A percentile compares a stretch with the other conserved stretches of the same genome.
Evolutionary conservation across 495 filamentous ascomycete species (phyloP).

Genomic region (Penicillium taxi): DNA sequence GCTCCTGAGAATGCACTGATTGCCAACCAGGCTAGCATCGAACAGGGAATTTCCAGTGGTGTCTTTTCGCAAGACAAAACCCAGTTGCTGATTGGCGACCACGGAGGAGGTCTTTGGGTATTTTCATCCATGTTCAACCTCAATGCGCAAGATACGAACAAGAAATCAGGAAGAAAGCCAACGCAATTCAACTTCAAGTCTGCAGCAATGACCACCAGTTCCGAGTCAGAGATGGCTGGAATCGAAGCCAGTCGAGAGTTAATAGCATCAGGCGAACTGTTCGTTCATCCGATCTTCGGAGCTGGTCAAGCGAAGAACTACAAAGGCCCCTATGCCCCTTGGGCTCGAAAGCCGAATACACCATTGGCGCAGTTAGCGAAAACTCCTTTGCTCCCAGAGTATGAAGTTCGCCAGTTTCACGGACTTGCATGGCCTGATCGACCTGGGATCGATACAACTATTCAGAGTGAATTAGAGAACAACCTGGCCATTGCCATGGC

Average conservation of each 20-base stretch:
- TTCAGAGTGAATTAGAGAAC: constrained; percentile 3
- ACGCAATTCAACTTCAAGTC: constrained; percentile 16
- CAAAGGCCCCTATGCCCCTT: constrained; percentile 36
- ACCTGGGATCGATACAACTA: constrained; percentile 16
- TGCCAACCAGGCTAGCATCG: constrained; percentile 45
- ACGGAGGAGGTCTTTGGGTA: constrained; percentile 62
- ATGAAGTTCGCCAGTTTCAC: constrained; percentile 25
- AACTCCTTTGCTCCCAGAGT: constrained; percentile 15
- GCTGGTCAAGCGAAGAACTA: constrained; percentile 40
- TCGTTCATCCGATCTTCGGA: constrained; percentile 34
- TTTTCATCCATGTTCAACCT: constrained; percentile 41
- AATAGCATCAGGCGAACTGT: constrained; percentile 30
- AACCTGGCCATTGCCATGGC: constrained; percentile 6
- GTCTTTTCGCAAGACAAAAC: constrained; percentile 66
- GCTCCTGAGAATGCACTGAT: constrained; percentile 54
- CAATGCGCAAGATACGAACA: constrained; percentile 5
- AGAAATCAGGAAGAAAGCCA: constrained; percentile 4
- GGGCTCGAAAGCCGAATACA: constrained; percentile 22
- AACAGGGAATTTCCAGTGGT: constrained; percentile 49
- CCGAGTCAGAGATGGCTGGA: constrained; percentile 17
- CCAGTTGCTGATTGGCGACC: constrained; percentile 68
- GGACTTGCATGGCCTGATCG: constrained; percentile 15
- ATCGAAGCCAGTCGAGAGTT: constrained; percentile 20
- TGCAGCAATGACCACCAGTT: constrained; percentile 9
- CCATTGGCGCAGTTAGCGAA: constrained; percentile 4